Base-by-base conservation (phyloP, 352 stramenopile genomes). In the Globisporangium alternatum region DNA sequence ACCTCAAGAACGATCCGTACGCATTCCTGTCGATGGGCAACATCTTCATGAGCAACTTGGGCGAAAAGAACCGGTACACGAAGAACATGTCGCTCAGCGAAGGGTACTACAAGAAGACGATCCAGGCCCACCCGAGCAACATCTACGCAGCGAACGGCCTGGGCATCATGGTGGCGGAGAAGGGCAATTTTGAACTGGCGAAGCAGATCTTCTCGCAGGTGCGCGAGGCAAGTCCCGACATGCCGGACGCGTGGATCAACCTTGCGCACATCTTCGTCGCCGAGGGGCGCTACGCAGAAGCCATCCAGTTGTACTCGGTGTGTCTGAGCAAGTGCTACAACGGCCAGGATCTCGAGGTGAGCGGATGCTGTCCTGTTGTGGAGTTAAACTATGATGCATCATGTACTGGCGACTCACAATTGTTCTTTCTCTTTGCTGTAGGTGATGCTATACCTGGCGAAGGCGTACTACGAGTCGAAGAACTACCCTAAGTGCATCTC, bases 1-100 rank as follows among this genome's bases (percentile, higher is more conserved):
- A 95, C 64, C 72, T 98, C 37, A 97, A 97, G 63, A 97, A 98
- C 59, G 95, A 99, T 71, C 89, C 95, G 28, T 99, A 99, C 77
- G 94, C 97, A 10, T 97, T 98, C 75, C 77, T 99, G 21, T 97
- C 92, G 25, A 92, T 99, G 78, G 97, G 96, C 51, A 99, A 99
- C 64, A 98, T 99, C 63, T 99, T 98, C 72, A 99, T 99, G 87
- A 97, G 90, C 71, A 99, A 98, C 72, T 78, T 99, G 8, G 91
- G 96, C 33, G 93, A 97, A 45, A 97, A 97, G 53, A 91, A 96
- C 53, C 91, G 96, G 7, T 98, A 99, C 81, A 92, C 88, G 25
- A 98, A 98, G 75, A 97, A 99, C 80, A 94, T 99, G 73, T 89
- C 91, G 60, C 89, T 96, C 47, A 92, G 81, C 54, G 93, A 97